These are phyloP conservation scores for Cryptosporidium canis DNA, from an alignment of 169 alveolate species.

Conservation along the genomic window DNA sequence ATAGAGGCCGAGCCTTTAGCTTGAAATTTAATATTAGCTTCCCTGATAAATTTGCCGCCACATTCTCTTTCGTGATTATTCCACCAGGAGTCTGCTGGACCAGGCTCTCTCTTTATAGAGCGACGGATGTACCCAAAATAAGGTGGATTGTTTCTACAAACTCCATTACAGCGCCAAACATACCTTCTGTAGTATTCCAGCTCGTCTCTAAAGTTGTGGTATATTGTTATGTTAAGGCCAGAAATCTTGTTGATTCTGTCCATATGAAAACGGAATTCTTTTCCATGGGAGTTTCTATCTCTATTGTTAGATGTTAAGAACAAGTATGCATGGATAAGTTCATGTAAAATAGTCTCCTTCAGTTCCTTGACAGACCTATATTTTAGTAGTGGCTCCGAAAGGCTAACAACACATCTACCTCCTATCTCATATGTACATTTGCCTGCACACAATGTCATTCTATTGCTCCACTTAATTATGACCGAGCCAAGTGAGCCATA, in stretches of 20 bases:
- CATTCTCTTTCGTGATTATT: constrained; percentile 4
- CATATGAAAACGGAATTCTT: constrained; percentile 90
- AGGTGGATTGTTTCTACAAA: constrained; percentile 89
- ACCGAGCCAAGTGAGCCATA: constrained; percentile 82
- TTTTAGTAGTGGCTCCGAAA: constrained; percentile 91
- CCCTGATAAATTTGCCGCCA: constrained; percentile 47
- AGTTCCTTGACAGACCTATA: constrained; percentile 89
- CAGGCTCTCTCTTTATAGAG: constrained; percentile 81
- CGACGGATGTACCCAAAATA: constrained; percentile 91
- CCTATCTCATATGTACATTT: constrained; percentile 83
- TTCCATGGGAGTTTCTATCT: constrained; percentile 90
- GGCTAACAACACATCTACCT: constrained; percentile 89
- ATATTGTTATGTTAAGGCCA: constrained; percentile 89
- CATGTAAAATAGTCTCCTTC: constrained; percentile 93
- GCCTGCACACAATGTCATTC: constrained; percentile 94
- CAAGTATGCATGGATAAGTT: constrained; percentile 95
- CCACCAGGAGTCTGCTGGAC: constrained; percentile 57
- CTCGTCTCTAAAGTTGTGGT: constrained; percentile 92
- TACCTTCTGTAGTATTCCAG: constrained; percentile 88
- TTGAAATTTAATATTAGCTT: background rate
- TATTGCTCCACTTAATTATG: constrained; percentile 88
- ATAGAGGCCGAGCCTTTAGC: no score
- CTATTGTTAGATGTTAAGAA: constrained; percentile 82
- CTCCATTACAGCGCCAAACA: constrained; percentile 95
- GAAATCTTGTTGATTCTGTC: constrained; percentile 85